A percentile compares a stretch with the other conserved stretches of the same genome.
Conservation (phyloP, 192 early-diverging fungal genomes). For the Coemansia sp. region DNA sequence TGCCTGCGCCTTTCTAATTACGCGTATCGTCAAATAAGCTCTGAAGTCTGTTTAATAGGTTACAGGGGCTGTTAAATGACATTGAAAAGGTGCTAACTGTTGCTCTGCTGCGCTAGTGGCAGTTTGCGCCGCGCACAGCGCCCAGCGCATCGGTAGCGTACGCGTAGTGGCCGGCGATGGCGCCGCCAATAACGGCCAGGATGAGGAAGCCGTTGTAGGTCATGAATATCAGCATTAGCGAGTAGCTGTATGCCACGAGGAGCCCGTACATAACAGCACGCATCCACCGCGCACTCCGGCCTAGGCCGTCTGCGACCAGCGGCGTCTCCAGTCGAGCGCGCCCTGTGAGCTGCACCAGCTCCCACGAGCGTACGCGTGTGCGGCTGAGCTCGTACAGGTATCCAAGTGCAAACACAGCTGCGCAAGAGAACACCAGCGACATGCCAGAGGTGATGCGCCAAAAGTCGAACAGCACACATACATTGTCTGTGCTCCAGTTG, state of each 20-base stretch:
- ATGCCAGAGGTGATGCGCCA: slow-evolving; percentile 65
- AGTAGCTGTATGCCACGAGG: slow-evolving; percentile 68
- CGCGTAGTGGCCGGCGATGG: slow-evolving; percentile 63
- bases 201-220: slow-evolving; percentile 81
- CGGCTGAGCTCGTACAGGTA: slow-evolving; percentile 44
- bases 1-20: too few relatives aligned
- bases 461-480: slow-evolving; percentile 75
- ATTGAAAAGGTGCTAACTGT: neutral
- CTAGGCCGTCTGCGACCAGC: slow-evolving; percentile 35
- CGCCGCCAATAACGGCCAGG: slow-evolving; percentile 63
- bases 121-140: slow-evolving; percentile 48
- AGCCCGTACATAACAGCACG: slow-evolving; percentile 67
- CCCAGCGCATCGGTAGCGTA: slow-evolving; percentile 51
- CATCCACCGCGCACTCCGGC: slow-evolving; percentile 38
- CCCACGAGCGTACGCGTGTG: slow-evolving; percentile 44
- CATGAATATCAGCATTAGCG: slow-evolving; percentile 82
- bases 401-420: slow-evolving; percentile 54
- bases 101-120: slow-evolving; percentile 32
- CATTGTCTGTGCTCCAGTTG: slow-evolving; percentile 74
- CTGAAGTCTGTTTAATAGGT: neutral
- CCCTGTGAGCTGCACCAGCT: slow-evolving; percentile 10
- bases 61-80: neutral
- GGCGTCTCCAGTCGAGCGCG: slow-evolving; percentile 14
- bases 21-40: too few relatives aligned
- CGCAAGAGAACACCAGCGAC: slow-evolving; percentile 61